These are phyloP conservation scores for Plasmodium vivax DNA, from an alignment of 169 alveolate species.

Conservation along the genomic window DNA sequence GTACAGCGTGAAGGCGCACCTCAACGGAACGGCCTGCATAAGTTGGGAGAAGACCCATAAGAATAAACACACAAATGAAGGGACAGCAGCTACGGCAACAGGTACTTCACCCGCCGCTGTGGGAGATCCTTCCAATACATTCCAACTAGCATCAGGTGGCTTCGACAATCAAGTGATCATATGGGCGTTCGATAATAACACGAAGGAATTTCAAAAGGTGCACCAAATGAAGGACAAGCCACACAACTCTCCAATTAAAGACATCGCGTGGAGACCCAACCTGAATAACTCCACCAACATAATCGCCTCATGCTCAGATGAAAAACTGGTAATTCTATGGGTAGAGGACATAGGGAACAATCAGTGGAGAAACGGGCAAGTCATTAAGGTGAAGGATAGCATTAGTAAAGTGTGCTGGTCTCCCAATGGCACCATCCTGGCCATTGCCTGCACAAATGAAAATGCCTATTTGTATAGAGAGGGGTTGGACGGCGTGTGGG, in stretches of 20 bases:
- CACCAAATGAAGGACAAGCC: slow-evolving; percentile 75
- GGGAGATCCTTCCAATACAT: slow-evolving; percentile 59
- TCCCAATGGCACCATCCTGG: slow-evolving; percentile 80
- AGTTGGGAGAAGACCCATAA: slow-evolving; percentile 87
- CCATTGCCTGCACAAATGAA: slow-evolving; percentile 78
- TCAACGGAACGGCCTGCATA: slow-evolving; percentile 85
- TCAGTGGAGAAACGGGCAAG: slow-evolving; percentile 59
- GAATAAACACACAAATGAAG: slow-evolving; percentile 61
- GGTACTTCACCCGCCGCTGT: no score
- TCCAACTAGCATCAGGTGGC: slow-evolving; percentile 90
- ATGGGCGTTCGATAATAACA: slow-evolving; percentile 85
- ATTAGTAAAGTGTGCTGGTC: slow-evolving; percentile 77
- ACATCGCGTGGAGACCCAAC: slow-evolving; percentile 91
- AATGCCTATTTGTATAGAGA: slow-evolving; percentile 77
- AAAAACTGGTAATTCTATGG: slow-evolving; percentile 80
- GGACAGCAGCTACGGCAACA: background rate
- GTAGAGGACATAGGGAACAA: slow-evolving; percentile 74
- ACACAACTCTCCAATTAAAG: slow-evolving; percentile 89
- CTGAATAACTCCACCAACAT: slow-evolving; percentile 78
- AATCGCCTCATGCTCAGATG: slow-evolving; percentile 86
- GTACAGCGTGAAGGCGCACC: slow-evolving; percentile 83
- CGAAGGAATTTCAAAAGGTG: slow-evolving; percentile 76
- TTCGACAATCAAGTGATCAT: slow-evolving; percentile 86
- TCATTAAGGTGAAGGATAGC: slow-evolving; percentile 24
- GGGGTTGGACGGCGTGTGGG: slow-evolving; percentile 80